Evolutionary conservation across 1,284 basidiomycete genomes (phyloP), one percentile per base, ranked within the genome.

Genomic region (Xanthoconium separans): DNA sequence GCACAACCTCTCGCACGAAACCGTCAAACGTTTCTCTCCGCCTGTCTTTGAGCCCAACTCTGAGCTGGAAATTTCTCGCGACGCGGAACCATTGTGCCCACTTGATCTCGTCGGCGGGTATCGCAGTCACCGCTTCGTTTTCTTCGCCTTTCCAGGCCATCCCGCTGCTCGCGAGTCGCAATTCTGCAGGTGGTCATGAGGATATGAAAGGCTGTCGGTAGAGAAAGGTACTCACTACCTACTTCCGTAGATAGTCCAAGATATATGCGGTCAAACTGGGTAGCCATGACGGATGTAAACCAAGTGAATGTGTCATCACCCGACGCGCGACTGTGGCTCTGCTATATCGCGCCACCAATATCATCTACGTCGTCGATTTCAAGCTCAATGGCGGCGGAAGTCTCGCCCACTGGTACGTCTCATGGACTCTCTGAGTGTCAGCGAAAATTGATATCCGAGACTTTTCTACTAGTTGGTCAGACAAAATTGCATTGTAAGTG

Each of bases 11-110:
- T 60, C 92, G 83, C 69, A 84, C 74, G 75, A 99, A 98, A 6
- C 95, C 95, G 62, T 99, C 96, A 67, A 98, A 98, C n/a, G 82
- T 89, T 64, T 91, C 87, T 62, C 80, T 82, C 64, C 80, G 81
- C 69, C 87, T 82, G 69, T 89, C 89, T 71, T 87, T 87, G 64
- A 93, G 69, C 11, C 87, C 87, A 45, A 98, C 77, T 53, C 92
- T 78, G 16, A 99, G 85, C 73, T 98, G 95, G 68, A 92, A 98
- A 62, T 89, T 86, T 43, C 97, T 82, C 30, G 94, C 95, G 34
- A 97, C 95, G 49, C 95, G 83, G 42, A 93, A 77, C 95, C 95
- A 98, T 58, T 89, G 85, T 0, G 85, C 89, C 81, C 87, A 91
- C 71, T 93, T 93, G 58, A 98, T 89, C 59, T 94, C 89, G 16